Conservation (phyloP, 2,329 filamentous ascomycete genomes). For the Diaporthe sp. region DNA sequence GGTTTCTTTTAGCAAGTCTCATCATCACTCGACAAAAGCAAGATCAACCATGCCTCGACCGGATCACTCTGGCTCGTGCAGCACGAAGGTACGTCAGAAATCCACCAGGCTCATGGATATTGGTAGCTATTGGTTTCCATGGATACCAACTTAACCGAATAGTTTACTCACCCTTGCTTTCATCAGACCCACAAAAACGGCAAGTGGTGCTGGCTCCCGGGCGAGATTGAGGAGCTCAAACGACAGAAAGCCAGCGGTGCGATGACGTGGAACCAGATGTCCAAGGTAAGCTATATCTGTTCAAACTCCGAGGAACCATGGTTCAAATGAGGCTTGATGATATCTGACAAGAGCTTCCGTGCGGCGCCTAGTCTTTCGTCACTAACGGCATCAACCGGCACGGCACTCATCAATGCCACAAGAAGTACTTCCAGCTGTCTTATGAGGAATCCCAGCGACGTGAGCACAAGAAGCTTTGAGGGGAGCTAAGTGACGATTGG, state of each 20-base stretch:
- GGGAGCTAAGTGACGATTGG: neutral
- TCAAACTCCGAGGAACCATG: neutral
- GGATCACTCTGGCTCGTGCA: neutral
- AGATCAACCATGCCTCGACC: neutral
- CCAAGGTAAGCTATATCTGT: neutral
- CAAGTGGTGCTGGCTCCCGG: slow-evolving; percentile 7
- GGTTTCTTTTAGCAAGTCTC: neutral
- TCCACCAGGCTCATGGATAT: neutral
- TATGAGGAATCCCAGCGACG: neutral
- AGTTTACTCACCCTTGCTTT: neutral
- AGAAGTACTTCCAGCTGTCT: neutral
- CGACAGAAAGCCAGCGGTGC: neutral
- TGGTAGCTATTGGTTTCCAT: neutral
- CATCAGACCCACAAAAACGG: neutral
- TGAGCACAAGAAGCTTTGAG: neutral
- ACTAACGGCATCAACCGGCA: neutral
- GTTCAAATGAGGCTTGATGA: neutral
- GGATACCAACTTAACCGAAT: neutral
- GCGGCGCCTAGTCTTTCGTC: neutral
- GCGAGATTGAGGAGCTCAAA: slow-evolving; percentile 2
- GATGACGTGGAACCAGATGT: neutral
- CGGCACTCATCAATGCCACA: neutral
- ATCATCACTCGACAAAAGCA: neutral
- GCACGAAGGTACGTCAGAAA: neutral
- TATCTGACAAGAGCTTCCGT: neutral